A percentile compares a stretch with the other conserved stretches of the same genome.
Evolutionary conservation across 2,329 filamentous ascomycete genomes (phyloP).

Genomic region (Pseudogymnoascus sp.): DNA sequence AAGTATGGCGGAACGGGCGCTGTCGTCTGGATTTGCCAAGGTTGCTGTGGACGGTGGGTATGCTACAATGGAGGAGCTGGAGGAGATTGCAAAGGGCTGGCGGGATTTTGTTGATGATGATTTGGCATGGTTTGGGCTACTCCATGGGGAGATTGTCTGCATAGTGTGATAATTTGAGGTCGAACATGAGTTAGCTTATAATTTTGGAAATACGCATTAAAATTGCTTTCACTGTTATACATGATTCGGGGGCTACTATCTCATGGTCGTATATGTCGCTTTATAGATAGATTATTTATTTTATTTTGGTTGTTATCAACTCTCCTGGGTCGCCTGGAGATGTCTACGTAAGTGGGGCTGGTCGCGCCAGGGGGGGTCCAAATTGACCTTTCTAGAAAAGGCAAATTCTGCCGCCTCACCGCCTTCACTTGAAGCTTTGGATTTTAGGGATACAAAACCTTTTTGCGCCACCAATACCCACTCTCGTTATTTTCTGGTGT

Average conservation of each 20-base stretch:
- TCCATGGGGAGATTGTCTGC: conserved; percentile 33
- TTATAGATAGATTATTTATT: too few species aligned
- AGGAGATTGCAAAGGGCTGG: conserved; percentile 29
- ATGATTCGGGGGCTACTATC: background rate
- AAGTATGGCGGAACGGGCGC: conserved; percentile 22
- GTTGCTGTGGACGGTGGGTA: conserved; percentile 26
- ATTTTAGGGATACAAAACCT: conserved; percentile 2
- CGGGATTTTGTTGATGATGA: conserved; percentile 28
- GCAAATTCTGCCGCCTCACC: conserved; percentile 1
- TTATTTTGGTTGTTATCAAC: background rate
- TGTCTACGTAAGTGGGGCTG: background rate
- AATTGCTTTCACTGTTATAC: background rate
- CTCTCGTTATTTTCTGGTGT: background rate
- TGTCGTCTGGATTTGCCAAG: conserved; percentile 25
- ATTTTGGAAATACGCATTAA: background rate
- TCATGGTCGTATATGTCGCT: background rate
- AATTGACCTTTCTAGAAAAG: background rate
- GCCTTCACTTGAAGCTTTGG: conserved; percentile 2
- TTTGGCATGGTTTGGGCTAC: conserved; percentile 30
- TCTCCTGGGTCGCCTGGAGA: background rate
- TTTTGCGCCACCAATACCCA: conserved; percentile 6
- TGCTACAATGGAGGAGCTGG: conserved; percentile 27
- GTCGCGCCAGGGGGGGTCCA: background rate
- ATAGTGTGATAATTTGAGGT: background rate
- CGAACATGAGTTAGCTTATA: background rate